Evolutionary conservation across 2,329 filamentous ascomycete genomes (phyloP).

Genomic region (Colletotrichum nymphaeae): DNA sequence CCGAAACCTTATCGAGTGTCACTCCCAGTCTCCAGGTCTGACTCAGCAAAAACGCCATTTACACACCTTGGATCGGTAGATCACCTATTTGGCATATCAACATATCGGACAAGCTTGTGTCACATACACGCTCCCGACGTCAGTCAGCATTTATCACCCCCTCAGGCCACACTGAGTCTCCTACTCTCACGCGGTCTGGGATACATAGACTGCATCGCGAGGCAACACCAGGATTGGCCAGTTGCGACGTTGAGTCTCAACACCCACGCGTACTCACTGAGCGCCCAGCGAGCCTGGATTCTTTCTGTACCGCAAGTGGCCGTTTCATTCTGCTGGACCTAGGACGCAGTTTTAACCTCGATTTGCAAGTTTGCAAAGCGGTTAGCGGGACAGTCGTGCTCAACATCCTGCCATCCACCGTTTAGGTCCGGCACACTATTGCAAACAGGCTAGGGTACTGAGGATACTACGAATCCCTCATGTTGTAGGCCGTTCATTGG

Average conservation of each 20-base stretch:
- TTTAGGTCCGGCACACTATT: neutral
- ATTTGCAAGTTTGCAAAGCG: neutral
- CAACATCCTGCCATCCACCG: neutral
- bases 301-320: neutral
- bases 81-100: neutral
- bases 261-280: neutral
- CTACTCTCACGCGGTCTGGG: neutral
- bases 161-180: neutral
- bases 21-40: slow-evolving; percentile 6
- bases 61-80: slow-evolving; percentile 1
- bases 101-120: neutral
- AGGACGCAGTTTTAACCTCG: neutral
- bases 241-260: neutral
- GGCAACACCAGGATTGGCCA: neutral
- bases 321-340: neutral
- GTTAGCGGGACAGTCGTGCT: neutral
- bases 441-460: slow-evolving; percentile 11
- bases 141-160: neutral
- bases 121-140: slow-evolving; percentile 14
- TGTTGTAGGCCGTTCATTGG: neutral
- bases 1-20: slow-evolving; percentile 29
- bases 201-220: neutral
- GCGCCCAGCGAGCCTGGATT: neutral
- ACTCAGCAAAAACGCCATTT: slow-evolving; percentile 18
- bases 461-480: slow-evolving; percentile 1